Evolutionary conservation across 2,329 filamentous ascomycete species (phyloP).

Genomic region (Zarea fungicola): DNA sequence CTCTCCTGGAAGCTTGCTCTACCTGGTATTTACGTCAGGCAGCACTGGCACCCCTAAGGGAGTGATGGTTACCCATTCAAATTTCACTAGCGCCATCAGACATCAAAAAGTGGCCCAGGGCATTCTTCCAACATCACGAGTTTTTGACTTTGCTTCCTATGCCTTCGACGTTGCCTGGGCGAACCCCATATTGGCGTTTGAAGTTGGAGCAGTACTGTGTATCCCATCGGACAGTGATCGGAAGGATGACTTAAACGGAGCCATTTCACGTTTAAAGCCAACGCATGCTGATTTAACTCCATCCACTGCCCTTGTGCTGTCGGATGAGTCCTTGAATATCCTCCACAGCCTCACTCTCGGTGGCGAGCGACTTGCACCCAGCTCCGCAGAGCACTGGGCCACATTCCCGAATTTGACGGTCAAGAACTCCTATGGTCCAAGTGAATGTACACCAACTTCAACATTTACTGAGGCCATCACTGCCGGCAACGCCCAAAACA

Average conservation of each 20-base stretch:
- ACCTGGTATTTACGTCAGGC: constrained; percentile 48
- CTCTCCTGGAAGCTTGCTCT: constrained; percentile 13
- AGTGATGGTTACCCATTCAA: constrained; percentile 11
- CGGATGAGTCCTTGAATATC: neutral
- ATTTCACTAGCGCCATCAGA: constrained; percentile 21
- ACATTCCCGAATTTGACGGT: neutral
- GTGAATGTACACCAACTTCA: neutral
- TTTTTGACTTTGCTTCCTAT: constrained; percentile 19
- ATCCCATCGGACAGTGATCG: constrained; percentile 8
- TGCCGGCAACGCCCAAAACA: neutral
- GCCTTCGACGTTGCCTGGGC: constrained; percentile 16
- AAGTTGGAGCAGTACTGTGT: constrained; percentile 9
- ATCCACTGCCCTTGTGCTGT: neutral
- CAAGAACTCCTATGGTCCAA: constrained; percentile 6
- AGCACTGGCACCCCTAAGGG: constrained; percentile 47
- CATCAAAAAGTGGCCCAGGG: constrained; percentile 8
- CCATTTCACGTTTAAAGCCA: constrained; percentile 10
- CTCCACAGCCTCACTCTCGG: constrained; percentile 3
- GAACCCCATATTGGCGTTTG: constrained; percentile 6
- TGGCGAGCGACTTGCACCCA: neutral
- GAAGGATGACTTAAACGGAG: constrained; percentile 2
- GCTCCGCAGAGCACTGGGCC: neutral
- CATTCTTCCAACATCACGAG: neutral
- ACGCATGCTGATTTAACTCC: constrained; percentile 8
- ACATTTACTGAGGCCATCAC: neutral